These are phyloP conservation scores for Plasmodium berghei DNA, from an alignment of 169 alveolate species.

Conservation along the genomic window DNA sequence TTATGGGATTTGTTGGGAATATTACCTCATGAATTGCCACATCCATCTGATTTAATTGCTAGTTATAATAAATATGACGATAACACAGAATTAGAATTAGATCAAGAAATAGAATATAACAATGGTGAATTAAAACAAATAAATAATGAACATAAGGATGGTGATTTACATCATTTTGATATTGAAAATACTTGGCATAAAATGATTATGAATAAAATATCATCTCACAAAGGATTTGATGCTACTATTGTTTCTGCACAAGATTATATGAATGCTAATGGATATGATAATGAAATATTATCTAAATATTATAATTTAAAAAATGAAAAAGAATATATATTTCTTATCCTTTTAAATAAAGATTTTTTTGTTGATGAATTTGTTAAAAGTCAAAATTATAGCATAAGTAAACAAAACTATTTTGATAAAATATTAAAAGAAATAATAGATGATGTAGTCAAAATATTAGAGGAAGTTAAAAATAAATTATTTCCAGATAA, in stretches of 20 bases:
- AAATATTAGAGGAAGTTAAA: constrained; percentile 11
- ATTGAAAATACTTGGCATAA: constrained; percentile 16
- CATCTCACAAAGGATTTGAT: constrained; percentile 21
- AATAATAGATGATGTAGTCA: constrained; percentile 10
- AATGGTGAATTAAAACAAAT: neutral
- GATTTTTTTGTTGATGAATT: constrained; percentile 40
- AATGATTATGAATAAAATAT: neutral
- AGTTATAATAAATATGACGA: constrained; percentile 1
- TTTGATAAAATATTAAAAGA: constrained; percentile 3
- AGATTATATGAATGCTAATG: constrained; percentile 24
- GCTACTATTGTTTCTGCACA: constrained; percentile 26
- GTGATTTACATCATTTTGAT: neutral
- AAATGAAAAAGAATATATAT: constrained; percentile 41
- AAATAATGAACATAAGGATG: neutral
- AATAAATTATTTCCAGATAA: constrained; percentile 18
- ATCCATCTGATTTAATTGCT: constrained; percentile 45
- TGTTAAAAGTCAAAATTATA: constrained; percentile 25
- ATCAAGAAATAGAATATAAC: neutral
- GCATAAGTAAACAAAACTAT: constrained; percentile 7
- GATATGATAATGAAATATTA: constrained; percentile 10
- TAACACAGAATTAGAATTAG: no score
- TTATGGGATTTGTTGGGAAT: constrained; percentile 57
- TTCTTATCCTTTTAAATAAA: constrained; percentile 19
- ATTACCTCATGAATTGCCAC: constrained; percentile 65
- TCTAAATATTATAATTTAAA: constrained; percentile 7